Evolutionary conservation across 768 basidiomycete genomes (phyloP), one percentile per base, ranked within the genome.

Genomic region (Lactarius evosmus): DNA sequence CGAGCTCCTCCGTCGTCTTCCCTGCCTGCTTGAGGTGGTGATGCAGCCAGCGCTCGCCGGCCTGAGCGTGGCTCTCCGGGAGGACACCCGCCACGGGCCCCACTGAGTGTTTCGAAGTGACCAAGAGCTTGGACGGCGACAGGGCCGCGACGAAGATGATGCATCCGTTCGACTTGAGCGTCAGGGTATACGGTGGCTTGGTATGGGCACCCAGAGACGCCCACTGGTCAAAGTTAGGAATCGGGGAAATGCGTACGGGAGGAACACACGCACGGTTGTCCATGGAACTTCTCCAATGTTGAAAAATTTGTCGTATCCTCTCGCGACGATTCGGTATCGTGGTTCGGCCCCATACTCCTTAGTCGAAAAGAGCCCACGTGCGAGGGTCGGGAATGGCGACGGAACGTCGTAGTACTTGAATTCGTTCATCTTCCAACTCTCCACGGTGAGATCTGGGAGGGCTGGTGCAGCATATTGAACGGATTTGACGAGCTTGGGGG

Each of bases 271-370:
- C 72, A 96, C 96, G 61, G 86, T 86, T 0, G 89, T 95, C 94
- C 95, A 98, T 2, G 89, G 91, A 5, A 98, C 93, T 74, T 99
- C 97, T 4, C 88, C 92, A 33, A 97, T 92, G 72, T 97, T 98
- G 80, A 98, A 98, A 76, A 99, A 98, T 78, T 99, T 99, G 79
- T 98, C 97, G 72, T 99, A 98, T 0, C 96, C 97, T 52, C 97
- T 79, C 0, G 83, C 89, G 1, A 97, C 86, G 61, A 99, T 95
- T 61, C 86, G 77, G 64, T 79, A 75, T 58, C 71, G 72, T 54
- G 65, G 30, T 63, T 80, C 72, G 49, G 73, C 63, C 1, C 62
- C 66, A 57, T 73, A 67, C 17, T 77, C 72, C 52, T 89, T 82
- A 12, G 78, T 74, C 0, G 91, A 89, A 73, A 98, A 98, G 29